Conservation (phyloP, 1,284 basidiomycete species). For the Sanghuangporus weigelae region DNA sequence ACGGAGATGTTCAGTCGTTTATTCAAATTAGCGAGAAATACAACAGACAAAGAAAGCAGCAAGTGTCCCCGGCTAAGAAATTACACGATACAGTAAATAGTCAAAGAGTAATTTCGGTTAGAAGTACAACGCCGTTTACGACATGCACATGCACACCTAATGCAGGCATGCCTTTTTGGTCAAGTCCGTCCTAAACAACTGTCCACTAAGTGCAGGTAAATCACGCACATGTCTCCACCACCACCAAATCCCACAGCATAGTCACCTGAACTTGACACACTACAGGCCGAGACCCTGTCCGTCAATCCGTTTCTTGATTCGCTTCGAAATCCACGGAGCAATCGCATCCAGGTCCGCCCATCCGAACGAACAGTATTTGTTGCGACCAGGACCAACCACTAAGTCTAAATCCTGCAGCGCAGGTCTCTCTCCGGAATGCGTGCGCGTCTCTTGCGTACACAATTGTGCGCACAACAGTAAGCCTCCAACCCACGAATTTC, state of each 20-base stretch:
- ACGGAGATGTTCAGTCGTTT: background rate
- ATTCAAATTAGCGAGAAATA: background rate
- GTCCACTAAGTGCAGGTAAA: background rate
- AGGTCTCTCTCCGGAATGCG: constrained; percentile 30
- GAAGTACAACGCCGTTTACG: background rate
- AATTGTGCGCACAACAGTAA: constrained; percentile 69
- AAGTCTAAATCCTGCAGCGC: constrained; percentile 46
- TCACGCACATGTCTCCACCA: background rate
- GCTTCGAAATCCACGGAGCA: constrained; percentile 71
- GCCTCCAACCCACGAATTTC: constrained; percentile 67
- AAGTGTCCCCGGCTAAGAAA: background rate
- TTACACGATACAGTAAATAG: background rate
- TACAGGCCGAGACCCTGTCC: constrained; percentile 57
- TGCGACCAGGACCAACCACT: constrained; percentile 41
- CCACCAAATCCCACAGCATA: background rate
- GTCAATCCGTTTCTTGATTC: constrained; percentile 55
- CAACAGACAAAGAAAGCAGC: background rate
- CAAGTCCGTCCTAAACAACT: background rate
- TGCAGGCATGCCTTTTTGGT: background rate
- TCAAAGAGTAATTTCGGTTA: background rate
- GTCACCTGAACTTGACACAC: background rate
- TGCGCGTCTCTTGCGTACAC: constrained; percentile 38
- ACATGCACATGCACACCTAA: background rate
- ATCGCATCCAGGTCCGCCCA: constrained; percentile 65
- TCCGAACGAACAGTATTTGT: constrained; percentile 61